Conservation (phyloP, 108 stramenopile species). For the Discostella pseudostelligera region DNA sequence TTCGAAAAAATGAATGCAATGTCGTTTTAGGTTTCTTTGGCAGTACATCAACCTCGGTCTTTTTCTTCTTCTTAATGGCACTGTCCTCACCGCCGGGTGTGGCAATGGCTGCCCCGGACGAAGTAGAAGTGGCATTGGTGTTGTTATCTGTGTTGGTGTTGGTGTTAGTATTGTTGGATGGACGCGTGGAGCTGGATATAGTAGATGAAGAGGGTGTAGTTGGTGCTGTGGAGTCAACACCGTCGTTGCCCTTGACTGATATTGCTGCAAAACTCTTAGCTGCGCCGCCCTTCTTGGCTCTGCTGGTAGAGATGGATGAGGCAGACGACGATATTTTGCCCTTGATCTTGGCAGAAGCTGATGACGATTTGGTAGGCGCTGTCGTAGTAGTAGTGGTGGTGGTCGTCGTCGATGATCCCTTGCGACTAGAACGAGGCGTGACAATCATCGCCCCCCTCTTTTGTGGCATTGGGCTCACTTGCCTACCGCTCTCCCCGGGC, state of each 20-base stretch:
- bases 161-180: too few species aligned
- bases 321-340: not conserved
- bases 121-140: not conserved
- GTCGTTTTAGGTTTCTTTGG: constrained; percentile 6
- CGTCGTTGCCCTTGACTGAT: not conserved
- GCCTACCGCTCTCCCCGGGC: not conserved
- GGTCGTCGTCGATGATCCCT: not conserved
- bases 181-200: too few species aligned
- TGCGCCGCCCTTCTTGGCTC: not conserved
- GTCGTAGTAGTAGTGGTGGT: not conserved
- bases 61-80: not conserved
- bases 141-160: too few species aligned
- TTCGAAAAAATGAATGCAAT: constrained; percentile 8
- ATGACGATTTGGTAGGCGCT: not conserved
- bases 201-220: not conserved
- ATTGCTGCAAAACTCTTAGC: not conserved
- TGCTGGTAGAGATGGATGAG: not conserved
- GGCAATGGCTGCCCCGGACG: constrained; percentile 3
- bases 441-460: constrained; percentile 13
- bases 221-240: not conserved
- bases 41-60: not conserved
- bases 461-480: constrained; percentile 22
- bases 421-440: constrained; percentile 12
- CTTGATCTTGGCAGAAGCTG: not conserved
- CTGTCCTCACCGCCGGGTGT: constrained; percentile 5